Evolutionary conservation across 768 basidiomycete genomes (phyloP).

Genomic region (Kwoniella heveanensis): DNA sequence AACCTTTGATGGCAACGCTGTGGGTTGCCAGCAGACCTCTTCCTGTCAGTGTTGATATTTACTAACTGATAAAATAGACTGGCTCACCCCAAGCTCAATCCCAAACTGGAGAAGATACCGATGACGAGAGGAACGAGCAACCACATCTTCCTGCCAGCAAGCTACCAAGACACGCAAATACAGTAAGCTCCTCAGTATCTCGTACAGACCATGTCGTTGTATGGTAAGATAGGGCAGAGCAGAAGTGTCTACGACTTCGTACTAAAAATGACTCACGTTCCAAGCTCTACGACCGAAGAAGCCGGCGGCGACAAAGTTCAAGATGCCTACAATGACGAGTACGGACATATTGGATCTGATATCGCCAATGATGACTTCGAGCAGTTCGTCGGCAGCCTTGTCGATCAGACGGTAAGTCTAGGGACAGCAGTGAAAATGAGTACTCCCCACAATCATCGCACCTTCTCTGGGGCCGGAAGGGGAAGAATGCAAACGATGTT

Average conservation of each 20-base stretch:
- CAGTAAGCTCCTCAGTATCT: too few species aligned
- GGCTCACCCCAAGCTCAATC: constrained; percentile 25
- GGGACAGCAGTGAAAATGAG: too few species aligned
- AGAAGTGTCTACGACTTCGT: too few species aligned
- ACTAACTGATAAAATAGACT: too few species aligned
- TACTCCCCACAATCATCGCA: too few species aligned
- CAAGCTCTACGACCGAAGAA: constrained; percentile 27
- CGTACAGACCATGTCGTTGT: too few species aligned
- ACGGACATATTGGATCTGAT: constrained; percentile 20
- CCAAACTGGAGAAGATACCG: constrained; percentile 21
- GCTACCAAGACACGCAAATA: not conserved
- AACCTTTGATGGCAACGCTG: constrained; percentile 24
- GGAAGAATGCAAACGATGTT: not conserved
- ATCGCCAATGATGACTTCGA: constrained; percentile 12
- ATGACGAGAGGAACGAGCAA: constrained; percentile 8
- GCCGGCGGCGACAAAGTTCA: constrained; percentile 21
- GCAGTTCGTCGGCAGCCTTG: constrained; percentile 12
- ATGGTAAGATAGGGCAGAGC: too few species aligned
- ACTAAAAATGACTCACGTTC: constrained; percentile 13
- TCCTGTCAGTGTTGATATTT: too few species aligned
- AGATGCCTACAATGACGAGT: constrained; percentile 10
- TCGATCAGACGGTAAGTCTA: constrained; percentile 25
- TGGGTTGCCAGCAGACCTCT: too few species aligned
- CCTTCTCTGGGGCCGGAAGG: too few species aligned
- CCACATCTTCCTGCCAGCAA: constrained; percentile 20